phyloP scores from a whole-genome alignment of 495 filamentous ascomycete species.

The Pseudevernia furfuracea region DNA sequence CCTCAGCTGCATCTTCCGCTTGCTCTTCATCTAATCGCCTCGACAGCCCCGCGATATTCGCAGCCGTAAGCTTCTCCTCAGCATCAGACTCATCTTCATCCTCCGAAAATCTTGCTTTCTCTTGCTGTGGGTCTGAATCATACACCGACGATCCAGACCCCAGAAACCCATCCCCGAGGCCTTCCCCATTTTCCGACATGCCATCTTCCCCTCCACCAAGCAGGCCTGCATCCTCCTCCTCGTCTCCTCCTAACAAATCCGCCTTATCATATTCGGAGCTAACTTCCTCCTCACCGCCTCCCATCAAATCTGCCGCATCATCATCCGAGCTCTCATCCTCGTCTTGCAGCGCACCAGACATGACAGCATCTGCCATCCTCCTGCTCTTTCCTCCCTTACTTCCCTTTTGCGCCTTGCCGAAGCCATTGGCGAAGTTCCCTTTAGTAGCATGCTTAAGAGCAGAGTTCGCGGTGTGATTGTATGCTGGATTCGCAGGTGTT shows the following conservation, averaged over 20 bases:
- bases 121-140: slow-evolving; percentile 63
- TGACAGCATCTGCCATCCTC: slow-evolving; percentile 39
- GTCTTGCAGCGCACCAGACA: slow-evolving; percentile 34
- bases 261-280: slow-evolving; percentile 28
- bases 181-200: slow-evolving; percentile 42
- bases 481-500: slow-evolving; percentile 27
- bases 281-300: slow-evolving; percentile 39
- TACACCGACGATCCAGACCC: slow-evolving; percentile 57
- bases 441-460: slow-evolving; percentile 32
- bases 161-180: slow-evolving; percentile 53
- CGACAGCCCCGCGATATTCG: slow-evolving; percentile 90
- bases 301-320: slow-evolving; percentile 37
- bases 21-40: slow-evolving; percentile 66
- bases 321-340: slow-evolving; percentile 34
- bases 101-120: slow-evolving; percentile 77
- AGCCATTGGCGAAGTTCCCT: slow-evolving; percentile 29
- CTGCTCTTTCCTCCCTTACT: slow-evolving; percentile 28
- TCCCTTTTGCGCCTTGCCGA: slow-evolving; percentile 17
- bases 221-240: slow-evolving; percentile 43
- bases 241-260: slow-evolving; percentile 45
- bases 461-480: slow-evolving; percentile 25
- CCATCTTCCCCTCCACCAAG: slow-evolving; percentile 30
- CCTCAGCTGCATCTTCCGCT: slow-evolving; percentile 68
- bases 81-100: slow-evolving; percentile 86
- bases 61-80: slow-evolving; percentile 86